Base-by-base conservation (phyloP, 2,329 filamentous ascomycete genomes). In the Exserohilum turcica region DNA sequence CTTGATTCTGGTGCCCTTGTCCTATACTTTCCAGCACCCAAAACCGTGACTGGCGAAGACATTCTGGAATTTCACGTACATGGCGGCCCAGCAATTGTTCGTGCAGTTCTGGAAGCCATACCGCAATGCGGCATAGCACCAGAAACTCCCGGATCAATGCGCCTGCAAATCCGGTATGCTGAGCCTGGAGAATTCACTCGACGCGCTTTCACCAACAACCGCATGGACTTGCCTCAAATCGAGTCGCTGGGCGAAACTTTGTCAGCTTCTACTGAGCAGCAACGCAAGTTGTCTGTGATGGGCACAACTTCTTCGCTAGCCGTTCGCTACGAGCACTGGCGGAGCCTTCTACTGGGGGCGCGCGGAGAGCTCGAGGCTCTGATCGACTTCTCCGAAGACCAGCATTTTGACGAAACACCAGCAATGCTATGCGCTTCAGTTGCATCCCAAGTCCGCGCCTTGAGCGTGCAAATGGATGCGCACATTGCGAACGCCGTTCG, bases 381-480 rank as follows among this genome's bases (percentile, higher is more conserved):
- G 62, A 97, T 99, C 57, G 94, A 99, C 75, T 99, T 99, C 72
- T 89, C 91, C 1, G 94, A 99, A 73, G 94, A 97, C 67, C 93
- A 99, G 75, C 90, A 97, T 77, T 96, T 99, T 67, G 92, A 97
- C 63, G 92, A 96, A 74, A 88, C 90, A 2, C 89, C 91, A 0
- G 77, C 81, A 0, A 83, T 89, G 49, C 80, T 97, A 18, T 81
- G 95, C 38, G 73, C 70, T 0, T 91, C 86, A 43, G 90, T 97
- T 27, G 82, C 85, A 1, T 63, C 61, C 0, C 86, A 92, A 67
- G 84, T 96, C 2, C 69, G 73, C 1, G 72, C 68, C 0, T 83
- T 97, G 50, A 78, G 86, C 48, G 69, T 72, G 27, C 81, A 86
- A 51, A 86, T 97, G 54, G 77, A 79, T 12, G 73, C 85, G 28